A percentile compares a stretch with the other conserved stretches of the same genome.
These are phyloP conservation scores for Pterocarpus macrocarpus DNA, from an alignment of 306 rosid species.

Conservation along the genomic window DNA sequence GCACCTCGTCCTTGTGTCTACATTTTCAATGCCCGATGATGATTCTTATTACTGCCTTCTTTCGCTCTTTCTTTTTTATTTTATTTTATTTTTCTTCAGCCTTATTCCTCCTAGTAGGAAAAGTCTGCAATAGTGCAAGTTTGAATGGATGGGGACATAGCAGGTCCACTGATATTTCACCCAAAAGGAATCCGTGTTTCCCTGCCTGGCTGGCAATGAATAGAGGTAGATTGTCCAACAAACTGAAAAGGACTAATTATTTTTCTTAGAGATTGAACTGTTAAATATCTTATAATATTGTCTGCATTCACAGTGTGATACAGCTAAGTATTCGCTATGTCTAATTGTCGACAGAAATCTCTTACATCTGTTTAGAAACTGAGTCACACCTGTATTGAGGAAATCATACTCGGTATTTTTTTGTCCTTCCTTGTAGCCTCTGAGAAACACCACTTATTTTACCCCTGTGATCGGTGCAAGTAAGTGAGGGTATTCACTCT, in stretches of 20 bases:
- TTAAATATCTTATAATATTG: background rate
- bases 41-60: background rate
- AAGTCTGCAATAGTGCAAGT: background rate
- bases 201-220: constrained; percentile 18
- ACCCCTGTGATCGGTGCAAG: background rate
- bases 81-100: background rate
- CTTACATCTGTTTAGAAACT: background rate
- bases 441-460: background rate
- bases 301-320: constrained; percentile 35
- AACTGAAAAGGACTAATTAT: constrained; percentile 1
- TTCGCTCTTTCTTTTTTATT: too few relatives aligned
- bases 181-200: background rate
- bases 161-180: constrained; percentile 25
- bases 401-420: constrained; percentile 14
- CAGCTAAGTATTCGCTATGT: constrained; percentile 1
- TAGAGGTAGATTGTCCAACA: background rate
- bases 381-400: background rate
- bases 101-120: constrained; percentile 19
- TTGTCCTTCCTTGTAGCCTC: background rate
- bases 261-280: constrained; percentile 12
- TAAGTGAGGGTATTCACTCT: too few relatives aligned
- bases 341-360: background rate
- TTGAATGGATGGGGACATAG: constrained; percentile 24
- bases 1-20: background rate
- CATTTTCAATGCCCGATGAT: background rate